phyloP scores from a whole-genome alignment of 495 filamentous ascomycete genomes.

The Echria macrotheca region DNA sequence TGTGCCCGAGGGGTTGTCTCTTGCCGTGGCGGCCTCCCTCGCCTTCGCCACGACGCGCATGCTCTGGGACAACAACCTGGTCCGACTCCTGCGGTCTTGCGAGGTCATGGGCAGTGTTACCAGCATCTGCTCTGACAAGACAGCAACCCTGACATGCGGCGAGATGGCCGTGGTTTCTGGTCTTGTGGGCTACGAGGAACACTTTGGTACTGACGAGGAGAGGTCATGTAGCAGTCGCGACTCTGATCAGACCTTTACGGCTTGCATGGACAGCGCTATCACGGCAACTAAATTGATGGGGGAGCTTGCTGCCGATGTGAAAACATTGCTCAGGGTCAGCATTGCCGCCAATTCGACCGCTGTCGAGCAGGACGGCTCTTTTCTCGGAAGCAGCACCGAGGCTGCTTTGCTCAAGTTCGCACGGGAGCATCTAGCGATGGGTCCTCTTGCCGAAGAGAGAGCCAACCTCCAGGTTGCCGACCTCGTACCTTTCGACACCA shows the following conservation, averaged over 20 bases:
- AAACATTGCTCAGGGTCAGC: conserved; percentile 51
- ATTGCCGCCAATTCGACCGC: conserved; percentile 78
- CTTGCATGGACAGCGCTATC: too few species aligned
- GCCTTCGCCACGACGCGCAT: conserved; percentile 88
- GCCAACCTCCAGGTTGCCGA: conserved; percentile 58
- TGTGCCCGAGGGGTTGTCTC: conserved; percentile 81
- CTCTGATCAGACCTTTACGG: too few species aligned
- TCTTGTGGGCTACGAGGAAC: conserved; percentile 53
- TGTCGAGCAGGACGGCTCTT: conserved; percentile 62
- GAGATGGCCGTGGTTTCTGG: conserved; percentile 79
- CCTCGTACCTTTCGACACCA: conserved; percentile 73
- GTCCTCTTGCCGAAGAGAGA: conserved; percentile 56
- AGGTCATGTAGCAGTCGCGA: too few species aligned
- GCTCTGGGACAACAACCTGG: conserved; percentile 86
- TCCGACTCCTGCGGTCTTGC: conserved; percentile 77
- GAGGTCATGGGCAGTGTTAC: conserved; percentile 95
- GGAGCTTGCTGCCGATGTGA: not conserved
- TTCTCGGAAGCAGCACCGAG: conserved; percentile 81
- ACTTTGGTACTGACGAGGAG: not conserved
- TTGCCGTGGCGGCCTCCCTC: conserved; percentile 83
- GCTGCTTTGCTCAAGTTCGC: conserved; percentile 72
- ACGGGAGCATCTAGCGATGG: conserved; percentile 62
- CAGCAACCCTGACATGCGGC: conserved; percentile 81
- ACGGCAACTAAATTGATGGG: not conserved
- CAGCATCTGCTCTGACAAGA: conserved; percentile 91